These are phyloP conservation scores for Curvularia lunata DNA, from an alignment of 2,329 filamentous ascomycete species.

Conservation along the genomic window DNA sequence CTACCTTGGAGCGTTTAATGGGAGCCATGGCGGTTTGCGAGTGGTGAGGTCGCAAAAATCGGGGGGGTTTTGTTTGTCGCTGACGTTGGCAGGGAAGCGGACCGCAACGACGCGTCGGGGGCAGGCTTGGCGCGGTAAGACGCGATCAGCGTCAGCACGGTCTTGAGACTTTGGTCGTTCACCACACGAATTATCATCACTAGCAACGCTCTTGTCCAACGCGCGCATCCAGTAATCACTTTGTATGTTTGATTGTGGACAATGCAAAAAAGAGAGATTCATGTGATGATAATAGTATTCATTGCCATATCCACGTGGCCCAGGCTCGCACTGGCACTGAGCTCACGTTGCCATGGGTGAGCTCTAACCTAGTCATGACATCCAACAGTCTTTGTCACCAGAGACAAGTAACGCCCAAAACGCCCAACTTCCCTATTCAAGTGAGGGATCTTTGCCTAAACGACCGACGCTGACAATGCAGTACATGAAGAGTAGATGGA, in stretches of 20 bases:
- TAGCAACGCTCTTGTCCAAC: neutral
- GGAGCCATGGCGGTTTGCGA: conserved; percentile 49
- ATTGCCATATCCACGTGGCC: conserved; percentile 29
- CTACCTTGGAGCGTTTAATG: conserved; percentile 49
- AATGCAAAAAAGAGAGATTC: conserved; percentile 1
- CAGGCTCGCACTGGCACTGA: conserved; percentile 42
- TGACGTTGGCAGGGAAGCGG: conserved; percentile 31
- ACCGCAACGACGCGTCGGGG: conserved; percentile 39
- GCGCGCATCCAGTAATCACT: neutral
- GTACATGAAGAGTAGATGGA: conserved; percentile 30
- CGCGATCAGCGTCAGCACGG: conserved; percentile 17
- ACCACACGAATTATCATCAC: neutral
- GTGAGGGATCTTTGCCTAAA: conserved; percentile 41
- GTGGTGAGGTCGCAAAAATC: conserved; percentile 20
- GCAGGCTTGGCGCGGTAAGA: conserved; percentile 36
- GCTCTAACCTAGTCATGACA: conserved; percentile 9
- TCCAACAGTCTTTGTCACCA: conserved; percentile 10
- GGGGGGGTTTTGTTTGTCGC: conserved; percentile 25
- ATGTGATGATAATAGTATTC: conserved; percentile 22
- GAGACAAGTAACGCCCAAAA: conserved; percentile 31
- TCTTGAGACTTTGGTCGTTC: neutral
- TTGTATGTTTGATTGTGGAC: neutral
- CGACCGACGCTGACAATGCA: conserved; percentile 48
- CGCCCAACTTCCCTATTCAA: conserved; percentile 37
- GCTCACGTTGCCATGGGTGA: conserved; percentile 17